phyloP scores from a whole-genome alignment of 441 rosid genomes.

The Erodium moschatum region DNA sequence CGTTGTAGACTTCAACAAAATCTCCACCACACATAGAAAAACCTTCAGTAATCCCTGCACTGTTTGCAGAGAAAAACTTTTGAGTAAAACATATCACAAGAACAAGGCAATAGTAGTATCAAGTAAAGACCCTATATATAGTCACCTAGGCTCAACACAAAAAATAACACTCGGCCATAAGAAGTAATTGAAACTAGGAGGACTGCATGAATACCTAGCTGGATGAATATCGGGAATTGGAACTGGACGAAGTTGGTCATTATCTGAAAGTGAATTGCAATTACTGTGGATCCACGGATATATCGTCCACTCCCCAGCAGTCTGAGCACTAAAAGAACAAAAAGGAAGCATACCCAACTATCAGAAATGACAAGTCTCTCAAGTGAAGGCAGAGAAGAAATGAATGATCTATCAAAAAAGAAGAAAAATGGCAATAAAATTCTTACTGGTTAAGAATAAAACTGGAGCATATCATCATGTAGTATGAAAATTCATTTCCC shows the following conservation, averaged over 20 bases:
- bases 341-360: not conserved
- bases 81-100: not conserved
- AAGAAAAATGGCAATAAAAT: constrained; percentile 9
- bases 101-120: not conserved
- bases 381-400: too few species aligned
- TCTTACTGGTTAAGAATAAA: constrained; percentile 90
- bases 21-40: constrained; percentile 99
- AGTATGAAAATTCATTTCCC: constrained; percentile 97
- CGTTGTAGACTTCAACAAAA: constrained; percentile 88
- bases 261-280: constrained; percentile 82
- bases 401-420: not conserved
- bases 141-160: not conserved
- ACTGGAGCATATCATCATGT: constrained; percentile 99
- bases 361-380: not conserved
- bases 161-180: not conserved
- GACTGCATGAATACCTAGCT: constrained; percentile 51
- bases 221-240: constrained; percentile 84
- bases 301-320: constrained; percentile 76
- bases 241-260: constrained; percentile 80
- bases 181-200: not conserved
- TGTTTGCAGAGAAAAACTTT: constrained; percentile 29
- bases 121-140: not conserved
- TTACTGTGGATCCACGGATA: constrained; percentile 98
- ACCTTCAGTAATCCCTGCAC: constrained; percentile 97
- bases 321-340: constrained; percentile 36